phyloP scores from a whole-genome alignment of 495 filamentous ascomycete genomes.

The Thozetella sp. region DNA sequence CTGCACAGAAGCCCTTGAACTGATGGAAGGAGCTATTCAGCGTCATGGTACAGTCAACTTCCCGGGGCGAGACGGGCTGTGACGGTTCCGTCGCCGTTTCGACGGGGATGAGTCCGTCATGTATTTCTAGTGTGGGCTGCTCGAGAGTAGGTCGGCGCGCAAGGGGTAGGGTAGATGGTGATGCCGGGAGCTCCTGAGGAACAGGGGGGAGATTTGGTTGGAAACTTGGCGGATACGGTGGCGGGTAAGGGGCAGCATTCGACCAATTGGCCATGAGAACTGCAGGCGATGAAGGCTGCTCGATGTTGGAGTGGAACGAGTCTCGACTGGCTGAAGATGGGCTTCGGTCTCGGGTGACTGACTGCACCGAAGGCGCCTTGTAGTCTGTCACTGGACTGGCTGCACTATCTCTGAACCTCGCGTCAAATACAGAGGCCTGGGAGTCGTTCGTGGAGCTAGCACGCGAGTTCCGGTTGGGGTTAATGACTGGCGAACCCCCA shows the following conservation, averaged over 20 bases:
- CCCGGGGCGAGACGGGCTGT: constrained; percentile 10
- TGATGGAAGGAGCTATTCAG: constrained; percentile 36
- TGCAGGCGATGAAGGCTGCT: not conserved
- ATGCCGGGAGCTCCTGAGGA: not conserved
- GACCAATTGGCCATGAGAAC: not conserved
- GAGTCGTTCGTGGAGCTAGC: not conserved
- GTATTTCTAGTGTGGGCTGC: constrained; percentile 8
- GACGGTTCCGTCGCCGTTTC: constrained; percentile 20
- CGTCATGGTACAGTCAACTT: constrained; percentile 32
- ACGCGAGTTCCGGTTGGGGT: not conserved
- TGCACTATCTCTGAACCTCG: not conserved
- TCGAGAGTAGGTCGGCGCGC: not conserved
- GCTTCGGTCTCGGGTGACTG: not conserved
- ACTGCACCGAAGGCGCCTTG: not conserved
- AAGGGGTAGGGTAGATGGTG: not conserved
- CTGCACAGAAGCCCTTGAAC: constrained; percentile 44
- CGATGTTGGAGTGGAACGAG: constrained; percentile 4
- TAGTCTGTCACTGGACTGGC: constrained; percentile 6
- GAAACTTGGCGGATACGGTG: not conserved
- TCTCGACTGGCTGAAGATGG: constrained; percentile 6
- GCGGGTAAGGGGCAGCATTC: not conserved
- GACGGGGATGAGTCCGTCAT: constrained; percentile 35
- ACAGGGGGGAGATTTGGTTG: constrained; percentile 1
- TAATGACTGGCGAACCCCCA: too few relatives aligned
- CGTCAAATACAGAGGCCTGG: not conserved